Evolutionary conservation across 2,329 filamentous ascomycete species (phyloP).

Genomic region (Dactylella cylindrospora): DNA sequence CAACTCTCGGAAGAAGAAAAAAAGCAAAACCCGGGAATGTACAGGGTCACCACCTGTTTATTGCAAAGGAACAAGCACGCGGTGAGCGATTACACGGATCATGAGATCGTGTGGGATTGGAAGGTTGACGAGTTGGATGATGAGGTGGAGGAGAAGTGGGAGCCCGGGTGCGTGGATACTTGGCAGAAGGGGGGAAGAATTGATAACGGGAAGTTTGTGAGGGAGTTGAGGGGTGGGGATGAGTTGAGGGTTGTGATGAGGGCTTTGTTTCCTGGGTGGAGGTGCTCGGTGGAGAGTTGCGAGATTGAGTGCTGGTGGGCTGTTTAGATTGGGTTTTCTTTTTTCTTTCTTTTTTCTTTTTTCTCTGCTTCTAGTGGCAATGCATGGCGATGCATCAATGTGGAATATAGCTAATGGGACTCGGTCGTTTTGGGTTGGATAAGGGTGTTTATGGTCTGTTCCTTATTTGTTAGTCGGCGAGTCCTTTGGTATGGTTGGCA

Average conservation of each 20-base stretch:
- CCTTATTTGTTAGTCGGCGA: too few relatives aligned
- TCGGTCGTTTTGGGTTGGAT: too few relatives aligned
- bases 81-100: neutral
- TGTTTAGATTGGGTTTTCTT: slow-evolving; percentile 23
- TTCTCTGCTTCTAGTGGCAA: too few relatives aligned
- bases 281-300: slow-evolving; percentile 41
- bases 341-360: slow-evolving; percentile 4
- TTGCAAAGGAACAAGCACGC: slow-evolving; percentile 34
- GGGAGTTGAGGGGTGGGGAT: slow-evolving; percentile 29
- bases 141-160: slow-evolving; percentile 15
- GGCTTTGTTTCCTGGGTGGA: slow-evolving; percentile 43
- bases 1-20: slow-evolving; percentile 5
- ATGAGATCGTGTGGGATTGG: slow-evolving; percentile 32
- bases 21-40: slow-evolving; percentile 7
- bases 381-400: too few relatives aligned
- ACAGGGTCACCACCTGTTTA: slow-evolving; percentile 1
- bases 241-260: slow-evolving; percentile 43
- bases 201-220: slow-evolving; percentile 28
- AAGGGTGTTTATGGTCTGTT: too few relatives aligned
- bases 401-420: too few relatives aligned
- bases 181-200: slow-evolving; percentile 20
- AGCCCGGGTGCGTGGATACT: neutral
- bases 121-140: slow-evolving; percentile 16
- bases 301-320: slow-evolving; percentile 45
- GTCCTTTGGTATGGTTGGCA: too few relatives aligned